Evolutionary conservation across 2,329 filamentous ascomycete species (phyloP), one percentile per base, ranked within the genome.

Genomic region (Graphilbum fragrans): DNA sequence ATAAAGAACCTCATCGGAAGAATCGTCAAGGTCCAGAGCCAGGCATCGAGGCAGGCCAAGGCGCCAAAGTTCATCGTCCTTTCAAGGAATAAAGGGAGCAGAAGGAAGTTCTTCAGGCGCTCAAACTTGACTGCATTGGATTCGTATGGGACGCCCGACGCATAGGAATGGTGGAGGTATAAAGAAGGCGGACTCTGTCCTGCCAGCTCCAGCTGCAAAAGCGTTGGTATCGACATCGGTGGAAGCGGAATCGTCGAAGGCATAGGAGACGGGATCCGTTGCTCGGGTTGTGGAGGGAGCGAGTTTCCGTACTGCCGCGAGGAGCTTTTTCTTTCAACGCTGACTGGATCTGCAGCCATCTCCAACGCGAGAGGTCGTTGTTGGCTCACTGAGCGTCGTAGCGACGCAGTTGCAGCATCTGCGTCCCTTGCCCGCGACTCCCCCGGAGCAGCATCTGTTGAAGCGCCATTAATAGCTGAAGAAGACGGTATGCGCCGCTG

Each of bases 11-110:
- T 76, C 45, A 98, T 71, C 1, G 92, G 92, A 0, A 98, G 66
- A 35, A 98, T 94, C 0, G 92, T 98, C 52, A 98, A 93, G 1
- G 86, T 93, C 62, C 95, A 92, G 1, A 98, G 73, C 87, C 90
- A 98, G 2, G 90, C 84, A 58, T 98, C 92, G 6, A 98, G 68
- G 60, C 92, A 98, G 7, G 90, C 88, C 27, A 96, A 62, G 0
- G 85, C 80, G 7, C 92, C 92, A 61, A 98, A 96, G 45, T 80
- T 77, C 6, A 98, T 71, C 0, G 88, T 82, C 36, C 82, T 74
- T 61, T 98, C 92, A 5, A 98, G 69, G 46, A 82, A 84, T 0
- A 77, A 73, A 0, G 90, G 87, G 4, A 98, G 65, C 21, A 87
- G 67, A 6, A 98, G 62, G 46, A 95, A 93, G 56, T 96, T 96